A percentile compares a stretch with the other conserved stretches of the same genome.
Conservation (phyloP, 495 filamentous ascomycete species). For the Trypethelium eluteriae region DNA sequence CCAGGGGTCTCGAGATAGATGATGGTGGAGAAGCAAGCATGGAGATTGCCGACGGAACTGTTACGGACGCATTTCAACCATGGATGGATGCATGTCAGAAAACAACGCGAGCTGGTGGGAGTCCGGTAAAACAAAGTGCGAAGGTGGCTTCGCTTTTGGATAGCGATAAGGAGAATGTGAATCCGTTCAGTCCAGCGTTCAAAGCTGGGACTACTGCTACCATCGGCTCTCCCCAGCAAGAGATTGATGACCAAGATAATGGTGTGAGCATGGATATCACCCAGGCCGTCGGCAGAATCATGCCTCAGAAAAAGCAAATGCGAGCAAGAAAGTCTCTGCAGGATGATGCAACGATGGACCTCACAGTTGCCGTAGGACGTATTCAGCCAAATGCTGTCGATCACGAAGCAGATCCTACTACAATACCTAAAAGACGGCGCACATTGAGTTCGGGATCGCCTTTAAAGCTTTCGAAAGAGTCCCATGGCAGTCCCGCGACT, state of each 20-base stretch:
- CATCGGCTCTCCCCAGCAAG: neutral
- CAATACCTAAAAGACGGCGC: constrained; percentile 25
- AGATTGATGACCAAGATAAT: constrained; percentile 26
- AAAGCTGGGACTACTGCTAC: constrained; percentile 22
- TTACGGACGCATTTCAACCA: constrained; percentile 66
- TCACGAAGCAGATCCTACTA: constrained; percentile 15
- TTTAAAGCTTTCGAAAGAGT: neutral
- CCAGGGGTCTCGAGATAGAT: constrained; percentile 52
- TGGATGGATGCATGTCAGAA: constrained; percentile 52
- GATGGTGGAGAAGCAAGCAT: constrained; percentile 56
- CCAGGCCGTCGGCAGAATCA: constrained; percentile 40
- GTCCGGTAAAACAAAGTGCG: constrained; percentile 14
- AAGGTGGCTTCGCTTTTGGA: constrained; percentile 15
- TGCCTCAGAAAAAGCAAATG: constrained; percentile 27
- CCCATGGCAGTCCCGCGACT: constrained; percentile 27
- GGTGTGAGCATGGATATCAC: constrained; percentile 49
- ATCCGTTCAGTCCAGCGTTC: constrained; percentile 42
- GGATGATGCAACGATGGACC: constrained; percentile 38
- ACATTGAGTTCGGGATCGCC: constrained; percentile 6
- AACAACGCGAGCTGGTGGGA: constrained; percentile 26
- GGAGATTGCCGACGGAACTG: constrained; percentile 72
- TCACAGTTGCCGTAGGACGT: constrained; percentile 34
- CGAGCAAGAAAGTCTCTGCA: constrained; percentile 14
- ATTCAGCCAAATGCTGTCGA: constrained; percentile 24
- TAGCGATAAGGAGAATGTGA: constrained; percentile 56